Base-by-base conservation (phyloP, 805 yeast genomes). In the Wickerhamomyces rabaulensis region DNA sequence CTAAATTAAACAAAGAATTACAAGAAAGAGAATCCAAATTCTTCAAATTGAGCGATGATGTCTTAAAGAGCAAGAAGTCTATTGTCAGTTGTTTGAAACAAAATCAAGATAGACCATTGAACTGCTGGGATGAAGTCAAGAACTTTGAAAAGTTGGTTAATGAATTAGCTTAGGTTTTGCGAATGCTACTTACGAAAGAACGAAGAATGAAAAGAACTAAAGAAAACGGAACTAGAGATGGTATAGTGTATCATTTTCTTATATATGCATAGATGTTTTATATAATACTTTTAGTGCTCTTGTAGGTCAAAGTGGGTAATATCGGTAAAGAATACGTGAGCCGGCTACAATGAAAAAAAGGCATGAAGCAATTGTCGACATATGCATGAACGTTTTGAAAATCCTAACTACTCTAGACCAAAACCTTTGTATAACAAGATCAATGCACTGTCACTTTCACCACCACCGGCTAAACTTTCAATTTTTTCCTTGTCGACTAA, bases 361-460 rank as follows among this genome's bases (percentile, higher is more conserved):
- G n/a, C n/a, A n/a, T n/a, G 7, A n/a, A 15, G 16, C 36, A 8
- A 33, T 33, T 33, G 20, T 33, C 16, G 12, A 33, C 7, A 33
- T 10, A 33, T 33, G 36, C 36, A 9, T 16, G 31, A 13, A 27
- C 3, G 31, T 27, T 27, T 27, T 6, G 13, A 25, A 31, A 33
- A 16, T 13, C 16, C 8, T 33, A 29, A 29, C 35, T 33, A 60
- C 40, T 67, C 75, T 54, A 84, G 69, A 17, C 92, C 95, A 53
- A 84, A 78, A 7, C 89, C 95, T 62, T 84, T 84, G 71, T 94
- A 94, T 46, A 94, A 69, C 55, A 92, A 74, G 46, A 94, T 83
- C 65, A 94, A 77, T 2, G 99, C 99, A 59, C 94, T 82, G 66
- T 94, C 99, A 56, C 96, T 81, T 70, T 95, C 99, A 48, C 98